A percentile compares a stretch with the other conserved stretches of the same genome.
Evolutionary conservation across 179 eudicot species (phyloP).

Genomic region (Vitellaria paradoxa): DNA sequence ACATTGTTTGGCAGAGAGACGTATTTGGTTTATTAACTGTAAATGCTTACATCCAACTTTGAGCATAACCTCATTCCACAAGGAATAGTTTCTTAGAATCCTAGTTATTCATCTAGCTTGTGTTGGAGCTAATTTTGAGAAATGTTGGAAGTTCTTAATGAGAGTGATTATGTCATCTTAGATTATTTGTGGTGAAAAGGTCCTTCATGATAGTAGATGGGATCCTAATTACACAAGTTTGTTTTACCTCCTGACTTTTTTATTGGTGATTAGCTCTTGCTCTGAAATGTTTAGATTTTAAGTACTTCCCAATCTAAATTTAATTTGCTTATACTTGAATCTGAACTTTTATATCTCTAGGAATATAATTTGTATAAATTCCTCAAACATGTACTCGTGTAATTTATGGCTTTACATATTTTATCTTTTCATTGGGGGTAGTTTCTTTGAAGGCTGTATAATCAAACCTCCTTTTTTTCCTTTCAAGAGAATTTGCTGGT

Average conservation of each 20-base stretch:
- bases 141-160: not conserved
- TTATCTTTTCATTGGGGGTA: conserved; percentile 1
- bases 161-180: no score
- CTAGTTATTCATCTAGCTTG: not conserved
- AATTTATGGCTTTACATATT: not conserved
- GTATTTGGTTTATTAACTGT: not conserved
- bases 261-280: not conserved
- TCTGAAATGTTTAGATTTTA: not conserved
- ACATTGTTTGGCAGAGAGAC: not conserved
- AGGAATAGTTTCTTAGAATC: not conserved
- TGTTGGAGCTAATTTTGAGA: not conserved
- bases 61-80: not conserved
- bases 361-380: conserved; percentile 64
- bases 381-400: conserved; percentile 2
- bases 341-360: conserved; percentile 30
- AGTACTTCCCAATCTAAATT: not conserved
- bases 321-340: conserved; percentile 13
- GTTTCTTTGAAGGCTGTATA: conserved; percentile 8
- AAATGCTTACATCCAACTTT: not conserved
- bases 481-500: conserved; percentile 82
- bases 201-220: not conserved
- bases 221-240: not conserved
- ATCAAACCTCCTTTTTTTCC: conserved; percentile 3
- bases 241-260: not conserved
- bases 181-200: not conserved